phyloP scores from a whole-genome alignment of 768 basidiomycete species.

The Suillus paluster region DNA sequence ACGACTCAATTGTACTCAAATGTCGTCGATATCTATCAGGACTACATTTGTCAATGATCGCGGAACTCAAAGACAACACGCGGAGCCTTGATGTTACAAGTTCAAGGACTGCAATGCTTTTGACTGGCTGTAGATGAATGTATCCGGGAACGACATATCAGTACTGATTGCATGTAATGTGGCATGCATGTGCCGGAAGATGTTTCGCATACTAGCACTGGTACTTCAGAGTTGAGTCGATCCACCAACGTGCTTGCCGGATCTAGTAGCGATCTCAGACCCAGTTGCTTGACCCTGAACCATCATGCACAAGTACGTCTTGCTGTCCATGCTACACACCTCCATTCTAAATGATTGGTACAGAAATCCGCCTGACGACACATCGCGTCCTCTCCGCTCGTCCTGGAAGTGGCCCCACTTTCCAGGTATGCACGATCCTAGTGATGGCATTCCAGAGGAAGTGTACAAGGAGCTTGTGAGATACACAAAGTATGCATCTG shows the following conservation, averaged over 20 bases:
- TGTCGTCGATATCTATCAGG: no score
- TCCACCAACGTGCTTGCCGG: not conserved
- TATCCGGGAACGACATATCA: not conserved
- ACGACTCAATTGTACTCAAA: no score
- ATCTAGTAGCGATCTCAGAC: slow-evolving; percentile 1
- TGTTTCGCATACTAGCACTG: not conserved
- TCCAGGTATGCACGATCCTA: slow-evolving; percentile 26
- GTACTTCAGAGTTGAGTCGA: not conserved
- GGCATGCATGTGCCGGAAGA: not conserved
- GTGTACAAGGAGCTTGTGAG: slow-evolving; percentile 48
- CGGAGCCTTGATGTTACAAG: not conserved
- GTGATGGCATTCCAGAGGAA: slow-evolving; percentile 36
- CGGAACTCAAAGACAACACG: not conserved
- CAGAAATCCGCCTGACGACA: not conserved
- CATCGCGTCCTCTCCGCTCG: not conserved
- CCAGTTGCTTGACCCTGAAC: not conserved
- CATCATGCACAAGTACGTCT: slow-evolving; percentile 7
- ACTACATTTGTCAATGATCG: not conserved
- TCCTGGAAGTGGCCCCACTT: slow-evolving; percentile 27
- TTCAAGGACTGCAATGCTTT: not conserved
- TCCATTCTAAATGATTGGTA: not conserved
- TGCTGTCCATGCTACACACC: not conserved
- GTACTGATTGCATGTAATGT: not conserved
- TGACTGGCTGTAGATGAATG: not conserved
- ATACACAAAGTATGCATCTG: slow-evolving; percentile 56